Percentiles rank a stretch among this genome's conserved stretches.
These are phyloP conservation scores for Pseudoscleropodium purum DNA, from an alignment of 225 moss, liverwort and hornwort genomes.

Conservation along the genomic window DNA sequence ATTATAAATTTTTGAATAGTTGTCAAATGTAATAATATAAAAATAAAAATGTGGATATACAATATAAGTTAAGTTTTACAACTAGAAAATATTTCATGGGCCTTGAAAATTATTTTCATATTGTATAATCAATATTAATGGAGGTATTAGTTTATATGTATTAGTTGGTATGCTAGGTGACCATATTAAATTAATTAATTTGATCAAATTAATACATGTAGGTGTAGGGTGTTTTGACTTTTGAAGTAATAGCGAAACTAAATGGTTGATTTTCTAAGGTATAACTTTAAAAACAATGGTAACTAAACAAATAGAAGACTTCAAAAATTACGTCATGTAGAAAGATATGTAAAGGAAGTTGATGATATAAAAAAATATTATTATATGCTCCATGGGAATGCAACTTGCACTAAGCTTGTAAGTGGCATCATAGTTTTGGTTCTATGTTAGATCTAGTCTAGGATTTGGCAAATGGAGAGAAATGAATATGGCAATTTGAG, in stretches of 20 bases:
- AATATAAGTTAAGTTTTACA: background rate
- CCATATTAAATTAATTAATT: background rate
- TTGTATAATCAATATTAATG: background rate
- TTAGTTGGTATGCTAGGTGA: no score
- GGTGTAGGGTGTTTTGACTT: rapidly evolving
- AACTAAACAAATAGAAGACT: rapidly evolving
- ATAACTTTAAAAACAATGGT: background rate
- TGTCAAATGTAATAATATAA: background rate
- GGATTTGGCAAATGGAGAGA: no score
- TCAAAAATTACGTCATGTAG: background rate
- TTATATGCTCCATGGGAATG: no score
- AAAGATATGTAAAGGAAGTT: background rate
- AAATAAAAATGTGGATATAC: background rate
- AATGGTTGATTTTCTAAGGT: background rate
- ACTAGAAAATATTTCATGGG: rapidly evolving
- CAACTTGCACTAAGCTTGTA: no score
- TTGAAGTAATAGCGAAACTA: no score
- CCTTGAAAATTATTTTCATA: background rate
- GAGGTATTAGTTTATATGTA: background rate
- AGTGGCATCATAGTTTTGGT: no score
- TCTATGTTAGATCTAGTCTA: no score
- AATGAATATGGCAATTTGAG: no score
- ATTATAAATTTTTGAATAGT: background rate
- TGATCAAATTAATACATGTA: background rate
- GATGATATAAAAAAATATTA: background rate